Evolutionary conservation across 2,329 filamentous ascomycete species (phyloP), one percentile per base, ranked within the genome.

Genomic region (Fusarium brevicatenulatum): DNA sequence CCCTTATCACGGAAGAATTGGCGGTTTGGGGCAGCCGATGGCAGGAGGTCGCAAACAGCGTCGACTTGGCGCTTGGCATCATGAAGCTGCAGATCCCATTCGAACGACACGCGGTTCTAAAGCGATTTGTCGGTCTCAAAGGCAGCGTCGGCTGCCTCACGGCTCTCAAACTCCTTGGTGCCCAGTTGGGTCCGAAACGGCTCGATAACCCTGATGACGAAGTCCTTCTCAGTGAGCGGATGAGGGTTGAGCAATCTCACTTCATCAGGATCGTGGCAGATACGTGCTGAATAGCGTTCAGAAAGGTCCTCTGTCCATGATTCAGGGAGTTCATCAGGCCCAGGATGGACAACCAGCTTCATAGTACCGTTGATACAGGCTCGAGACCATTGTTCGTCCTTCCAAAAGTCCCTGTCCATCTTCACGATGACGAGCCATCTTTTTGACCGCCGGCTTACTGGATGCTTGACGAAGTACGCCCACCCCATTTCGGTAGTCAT

Each of bases 391-490:
- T 8, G 2, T 19, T 0, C 1, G 4, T 36, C 4, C 18, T 36
- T 52, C 49, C 49, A 52, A 19, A 36, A 2, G 4, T 1, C 16
- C 12, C 2, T 5, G 3, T 52, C 49, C 49, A 52, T 52, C 3
- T 1, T 52, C 0, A 52, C 32, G 9, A 52, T 25, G 21, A 6
- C 49, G 2, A 36, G 5, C 32, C 49, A 21, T 15, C 18, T 15
- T 25, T 3, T 6, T 3, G n/a, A 36, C n/a, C 9, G 4, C 2
- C 1, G 11, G 9, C 32, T 52, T 10, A 6, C 49, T 3, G 32
- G 9, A 19, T 52, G 3, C 32, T 21, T 36, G 6, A 52, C 18
- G 18, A 53, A 53, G 49, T 53, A 53, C 32, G 49, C 49, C 3
- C 9, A 53, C 7, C 32, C 49, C 32, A 11, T 25, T 25, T 53